Conservation (phyloP, 495 filamentous ascomycete species). For the Talaromyces wortmannii region DNA sequence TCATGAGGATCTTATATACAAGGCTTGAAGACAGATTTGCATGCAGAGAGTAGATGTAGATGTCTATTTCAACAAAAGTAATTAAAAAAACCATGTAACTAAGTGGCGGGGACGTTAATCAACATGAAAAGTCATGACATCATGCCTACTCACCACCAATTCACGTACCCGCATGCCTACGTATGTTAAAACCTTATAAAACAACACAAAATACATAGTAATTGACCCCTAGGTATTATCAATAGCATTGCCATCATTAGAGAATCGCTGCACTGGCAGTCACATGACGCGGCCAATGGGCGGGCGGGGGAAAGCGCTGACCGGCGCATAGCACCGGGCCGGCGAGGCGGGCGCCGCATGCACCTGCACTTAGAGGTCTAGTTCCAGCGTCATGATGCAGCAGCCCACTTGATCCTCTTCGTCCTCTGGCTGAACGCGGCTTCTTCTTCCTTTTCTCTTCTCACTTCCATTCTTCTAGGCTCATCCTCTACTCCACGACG, state of each 20-base stretch:
- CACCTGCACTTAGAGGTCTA: slow-evolving; percentile 67
- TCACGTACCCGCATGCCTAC: too few relatives aligned
- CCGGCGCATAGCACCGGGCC: not conserved
- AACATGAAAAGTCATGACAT: too few relatives aligned
- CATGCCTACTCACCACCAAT: too few relatives aligned
- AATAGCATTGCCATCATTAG: not conserved
- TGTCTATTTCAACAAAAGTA: not conserved
- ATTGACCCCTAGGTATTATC: not conserved
- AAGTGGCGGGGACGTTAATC: too few relatives aligned
- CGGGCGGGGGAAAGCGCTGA: not conserved
- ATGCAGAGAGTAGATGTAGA: not conserved
- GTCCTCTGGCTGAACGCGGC: not conserved
- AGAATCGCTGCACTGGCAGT: not conserved
- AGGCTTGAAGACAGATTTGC: too few relatives aligned
- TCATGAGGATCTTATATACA: too few relatives aligned
- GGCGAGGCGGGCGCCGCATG: slow-evolving; percentile 17
- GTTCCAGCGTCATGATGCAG: slow-evolving; percentile 11
- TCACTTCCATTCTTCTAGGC: slow-evolving; percentile 7
- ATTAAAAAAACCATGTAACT: too few relatives aligned
- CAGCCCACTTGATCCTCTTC: slow-evolving; percentile 1
- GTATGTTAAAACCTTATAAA: too few relatives aligned
- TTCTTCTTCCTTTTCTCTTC: slow-evolving; percentile 10
- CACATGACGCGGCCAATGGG: slow-evolving; percentile 3
- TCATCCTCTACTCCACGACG: slow-evolving; percentile 10
- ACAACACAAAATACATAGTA: too few relatives aligned